Base-by-base conservation (phyloP, 495 filamentous ascomycete genomes). In the Ramalina intermedia region DNA sequence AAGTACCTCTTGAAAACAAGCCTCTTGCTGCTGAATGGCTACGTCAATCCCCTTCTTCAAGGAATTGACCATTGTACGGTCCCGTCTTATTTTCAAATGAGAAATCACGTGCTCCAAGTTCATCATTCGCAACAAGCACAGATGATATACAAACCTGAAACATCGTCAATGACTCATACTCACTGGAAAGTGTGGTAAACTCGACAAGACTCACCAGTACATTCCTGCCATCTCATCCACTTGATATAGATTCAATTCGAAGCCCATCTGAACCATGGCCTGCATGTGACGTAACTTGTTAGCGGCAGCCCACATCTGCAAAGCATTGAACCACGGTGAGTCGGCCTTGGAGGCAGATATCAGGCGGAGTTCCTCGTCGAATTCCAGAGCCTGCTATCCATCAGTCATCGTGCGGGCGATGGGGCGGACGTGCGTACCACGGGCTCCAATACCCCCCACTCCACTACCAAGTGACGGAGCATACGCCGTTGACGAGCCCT, bases 241-340 rank as follows among this genome's bases (percentile, higher is more conserved):
- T 20, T 85, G 78, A 59, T 96, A 96, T 23, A 94, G 78, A 8
- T 87, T 80, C 16, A 94, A 79, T 62, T 96, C 91, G 60, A 99
- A 96, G n/a, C 91, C 91, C 46, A 95, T 79, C 61, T 95, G 87
- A 12, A 95, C 71, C 41, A 91, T 81, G 70, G 81, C 83, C 51
- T 89, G 82, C 75, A 96, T 84, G 55, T 91, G 79, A 8, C 72
- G 76, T 2, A 96, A 71, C 61, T 94, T 96, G 58, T 94, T 83
- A 47, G 86, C 76, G 59, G 90, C 91, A 0, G 80, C 76, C 91
- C 91, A 98, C 6, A 81, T 84, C 5, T 84, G 85, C 2, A 98
- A 71, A 0, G 89, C 86, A 56, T 79, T 84, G 0, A 75, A 74
- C 58, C 69, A 82, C 12, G 73, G 29, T 13, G 8, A 2, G 12